Base-by-base conservation (phyloP, 2,329 filamentous ascomycete species). In the Pseudogymnoascus sp. region DNA sequence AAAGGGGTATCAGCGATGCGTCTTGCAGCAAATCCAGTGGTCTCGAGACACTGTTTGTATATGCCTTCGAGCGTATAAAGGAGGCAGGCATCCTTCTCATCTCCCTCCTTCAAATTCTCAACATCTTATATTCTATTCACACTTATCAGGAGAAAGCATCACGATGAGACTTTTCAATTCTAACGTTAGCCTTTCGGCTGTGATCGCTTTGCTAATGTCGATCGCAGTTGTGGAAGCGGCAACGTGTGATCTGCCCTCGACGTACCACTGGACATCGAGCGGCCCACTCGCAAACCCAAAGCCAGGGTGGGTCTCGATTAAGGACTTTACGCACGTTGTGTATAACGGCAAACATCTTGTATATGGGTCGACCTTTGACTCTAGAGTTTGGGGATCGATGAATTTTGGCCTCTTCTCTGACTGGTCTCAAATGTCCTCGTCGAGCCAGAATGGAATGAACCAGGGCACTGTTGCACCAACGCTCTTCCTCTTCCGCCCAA, bases 401-500 rank as follows among this genome's bases (percentile, higher is more conserved):
- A 78, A 73, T 73, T 87, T 88, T 66, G 77, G 76, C 24, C 74
- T 77, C 62, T 81, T 88, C 72, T 74, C 73, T 1, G 76, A 84
- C 75, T 86, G 79, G 78, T 72, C 74, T 14, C 75, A 79, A 19
- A 80, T 87, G 77, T 73, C 71, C 19, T 74, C 78, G 0, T 82
- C 78, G 0, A 74, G 70, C 65, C 85, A 88, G 74, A 87, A 75
- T 65, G 66, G 64, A 0, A 85, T 84, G 80, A 75, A 33, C 50
- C 50, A 64, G 3, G 68, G 65, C 6, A 73, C 82, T 8, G 83
- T 86, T 19, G 85, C 85, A 0, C 86, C 86, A 0, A 84, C 83
- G 0, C 74, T 88, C 53, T 86, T 88, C 75, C 83, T 80, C 76
- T 88, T 87, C 68, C 67, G 70, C 5, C 85, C 85, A 0, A 87